Evolutionary conservation across 1,139 yeast genomes (phyloP), one percentile per base, ranked within the genome.

Genomic region (Yamadazyma friedrichii): DNA sequence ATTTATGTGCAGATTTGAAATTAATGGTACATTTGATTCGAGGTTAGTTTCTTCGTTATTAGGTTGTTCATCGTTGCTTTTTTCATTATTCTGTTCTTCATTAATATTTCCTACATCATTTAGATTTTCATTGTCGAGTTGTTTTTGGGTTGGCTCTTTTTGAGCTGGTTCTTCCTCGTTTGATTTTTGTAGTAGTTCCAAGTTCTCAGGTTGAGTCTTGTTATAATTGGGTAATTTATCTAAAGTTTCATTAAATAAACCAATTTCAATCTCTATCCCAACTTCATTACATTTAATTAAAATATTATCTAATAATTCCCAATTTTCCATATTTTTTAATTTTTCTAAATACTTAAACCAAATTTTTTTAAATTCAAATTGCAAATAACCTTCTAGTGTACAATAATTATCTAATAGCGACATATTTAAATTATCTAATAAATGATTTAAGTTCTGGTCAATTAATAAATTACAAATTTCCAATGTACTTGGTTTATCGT

Each of bases 391-490:
- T 10, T 46, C 49, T 24, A 55, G 41, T 0, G 28, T 31, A 13
- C 32, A 35, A 9, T 46, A 40, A 13, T 50, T 46, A 8, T 43
- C 42, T 42, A 58, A 43, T 9, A 65, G 48, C 2, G 45, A 42
- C 4, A 46, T 49, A 9, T 51, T 42, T 34, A 64, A 43, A 9
- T 49, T 49, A 27, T 43, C 45, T 1, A 67, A 33, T 35, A 62
- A 64, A 15, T 42, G 41, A 36, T 59, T 55, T 36, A 55, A 55
- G n/a, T 47, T 43, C 24, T 51, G 52, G 5, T 53, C 58, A 9
- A 60, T 44, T 30, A 67, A 48, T 35, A 55, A 20, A 20, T 20
- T 20, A 8, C 24, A 20, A 20, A 64, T 35, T 0, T 52, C 59
- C 15, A 53, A 38, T 33, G 59, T 57, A 15, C 17, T 15, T 8